A percentile compares a stretch with the other conserved stretches of the same genome.
Evolutionary conservation across 441 rosid genomes (phyloP).

Genomic region (Cnidoscolus chayamansa): DNA sequence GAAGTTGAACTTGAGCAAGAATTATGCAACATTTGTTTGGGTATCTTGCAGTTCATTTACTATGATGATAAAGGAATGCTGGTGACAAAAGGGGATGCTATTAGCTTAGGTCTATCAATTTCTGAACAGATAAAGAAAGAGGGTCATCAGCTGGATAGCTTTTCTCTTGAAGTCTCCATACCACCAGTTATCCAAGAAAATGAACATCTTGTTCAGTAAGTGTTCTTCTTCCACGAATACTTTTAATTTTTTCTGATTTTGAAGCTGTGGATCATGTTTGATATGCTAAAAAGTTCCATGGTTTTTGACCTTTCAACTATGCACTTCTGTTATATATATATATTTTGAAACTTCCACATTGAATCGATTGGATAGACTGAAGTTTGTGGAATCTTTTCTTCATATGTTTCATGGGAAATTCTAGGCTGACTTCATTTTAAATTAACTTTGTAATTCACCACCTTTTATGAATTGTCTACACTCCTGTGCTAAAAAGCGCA

Average conservation of each 20-base stretch:
- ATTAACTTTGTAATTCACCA: background rate
- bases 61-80: conserved; percentile 36
- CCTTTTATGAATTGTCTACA: background rate
- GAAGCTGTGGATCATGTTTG: background rate
- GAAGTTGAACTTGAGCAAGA: conserved; percentile 35
- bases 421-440: background rate
- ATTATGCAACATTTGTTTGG: conserved; percentile 68
- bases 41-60: conserved; percentile 64
- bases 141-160: conserved; percentile 58
- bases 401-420: background rate
- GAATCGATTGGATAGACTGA: background rate
- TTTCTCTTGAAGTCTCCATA: conserved; percentile 69
- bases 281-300: background rate
- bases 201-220: conserved; percentile 57
- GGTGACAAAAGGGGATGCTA: conserved; percentile 37
- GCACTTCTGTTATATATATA: background rate
- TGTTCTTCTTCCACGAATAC: background rate
- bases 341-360: background rate
- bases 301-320: background rate
- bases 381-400: background rate
- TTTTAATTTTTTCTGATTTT: background rate
- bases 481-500: background rate
- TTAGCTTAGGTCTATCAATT: conserved; percentile 45
- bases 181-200: conserved; percentile 53
- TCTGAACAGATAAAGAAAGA: conserved; percentile 58